A percentile compares a stretch with the other conserved stretches of the same genome.
phyloP scores from a whole-genome alignment of 2,329 filamentous ascomycete species.

The Fusarium sp. region DNA sequence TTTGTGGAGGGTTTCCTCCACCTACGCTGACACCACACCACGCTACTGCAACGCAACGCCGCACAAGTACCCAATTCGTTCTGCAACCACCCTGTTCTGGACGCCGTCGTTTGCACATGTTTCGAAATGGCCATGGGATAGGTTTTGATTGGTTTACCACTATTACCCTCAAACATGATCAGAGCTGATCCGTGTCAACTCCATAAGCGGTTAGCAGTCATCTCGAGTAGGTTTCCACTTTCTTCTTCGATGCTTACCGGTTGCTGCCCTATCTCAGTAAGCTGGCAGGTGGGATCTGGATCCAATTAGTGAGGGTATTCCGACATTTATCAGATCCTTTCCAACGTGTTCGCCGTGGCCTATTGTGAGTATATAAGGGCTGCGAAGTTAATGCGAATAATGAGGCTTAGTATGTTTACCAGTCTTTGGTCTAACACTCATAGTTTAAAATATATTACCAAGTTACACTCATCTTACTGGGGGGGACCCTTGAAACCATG shows the following conservation, averaged over 20 bases:
- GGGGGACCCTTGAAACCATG: constrained; percentile 8
- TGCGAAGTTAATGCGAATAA: background rate
- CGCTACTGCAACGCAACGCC: constrained; percentile 31
- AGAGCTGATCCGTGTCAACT: constrained; percentile 29
- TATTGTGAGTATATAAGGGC: background rate
- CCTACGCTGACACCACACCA: constrained; percentile 44
- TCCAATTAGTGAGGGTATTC: constrained; percentile 1
- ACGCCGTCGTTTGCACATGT: constrained; percentile 47
- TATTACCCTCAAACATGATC: constrained; percentile 39
- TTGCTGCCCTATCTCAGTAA: background rate
- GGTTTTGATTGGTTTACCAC: constrained; percentile 29
- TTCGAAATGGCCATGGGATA: constrained; percentile 33
- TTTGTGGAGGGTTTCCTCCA: constrained; percentile 44
- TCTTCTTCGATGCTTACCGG: constrained; percentile 5
- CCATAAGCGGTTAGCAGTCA: constrained; percentile 35
- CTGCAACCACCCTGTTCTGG: constrained; percentile 38
- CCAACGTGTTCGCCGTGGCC: background rate
- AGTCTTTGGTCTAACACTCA: background rate
- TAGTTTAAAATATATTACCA: constrained; percentile 14
- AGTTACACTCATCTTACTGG: background rate
- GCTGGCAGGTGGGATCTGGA: background rate
- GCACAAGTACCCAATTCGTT: constrained; percentile 34
- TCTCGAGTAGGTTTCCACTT: constrained; percentile 13
- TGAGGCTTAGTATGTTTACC: background rate
- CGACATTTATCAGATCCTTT: background rate